These are phyloP conservation scores for Colletotrichum liriopes DNA, from an alignment of 2,329 filamentous ascomycete species.

Conservation along the genomic window DNA sequence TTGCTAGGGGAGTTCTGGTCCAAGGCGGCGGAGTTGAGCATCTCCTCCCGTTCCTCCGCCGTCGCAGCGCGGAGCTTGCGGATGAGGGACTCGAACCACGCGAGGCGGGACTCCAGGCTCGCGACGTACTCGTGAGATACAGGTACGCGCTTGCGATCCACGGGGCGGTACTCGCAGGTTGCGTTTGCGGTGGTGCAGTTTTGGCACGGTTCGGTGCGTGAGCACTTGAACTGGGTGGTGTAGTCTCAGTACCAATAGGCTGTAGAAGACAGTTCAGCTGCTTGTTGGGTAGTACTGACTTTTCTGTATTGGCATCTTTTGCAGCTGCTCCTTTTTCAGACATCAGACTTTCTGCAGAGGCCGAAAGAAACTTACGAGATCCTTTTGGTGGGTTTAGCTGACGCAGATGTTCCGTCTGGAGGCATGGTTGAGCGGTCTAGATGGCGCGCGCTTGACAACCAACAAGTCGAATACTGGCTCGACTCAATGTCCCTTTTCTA, in stretches of 20 bases:
- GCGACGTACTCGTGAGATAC: conserved; percentile 40
- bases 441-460: not conserved
- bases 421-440: not conserved
- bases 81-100: conserved; percentile 44
- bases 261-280: not conserved
- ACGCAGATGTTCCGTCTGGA: not conserved
- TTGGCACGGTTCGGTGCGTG: conserved; percentile 42
- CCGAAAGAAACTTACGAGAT: not conserved
- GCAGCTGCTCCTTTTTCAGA: conserved; percentile 18
- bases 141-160: conserved; percentile 38
- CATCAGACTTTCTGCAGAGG: accelerated
- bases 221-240: conserved; percentile 39
- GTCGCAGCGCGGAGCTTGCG: conserved; percentile 28
- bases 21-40: conserved; percentile 38
- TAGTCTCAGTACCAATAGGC: not conserved
- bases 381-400: not conserved
- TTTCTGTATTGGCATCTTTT: conserved; percentile 39
- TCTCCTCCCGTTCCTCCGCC: conserved; percentile 25
- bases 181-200: conserved; percentile 28
- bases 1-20: not conserved
- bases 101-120: conserved; percentile 37
- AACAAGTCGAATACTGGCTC: no score
- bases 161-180: conserved; percentile 42
- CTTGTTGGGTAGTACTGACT: conserved; percentile 2
- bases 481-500: not conserved